A percentile compares a stretch with the other conserved stretches of the same genome.
Evolutionary conservation across 2,329 filamentous ascomycete species (phyloP).

Genomic region (Aspergillus melleus): DNA sequence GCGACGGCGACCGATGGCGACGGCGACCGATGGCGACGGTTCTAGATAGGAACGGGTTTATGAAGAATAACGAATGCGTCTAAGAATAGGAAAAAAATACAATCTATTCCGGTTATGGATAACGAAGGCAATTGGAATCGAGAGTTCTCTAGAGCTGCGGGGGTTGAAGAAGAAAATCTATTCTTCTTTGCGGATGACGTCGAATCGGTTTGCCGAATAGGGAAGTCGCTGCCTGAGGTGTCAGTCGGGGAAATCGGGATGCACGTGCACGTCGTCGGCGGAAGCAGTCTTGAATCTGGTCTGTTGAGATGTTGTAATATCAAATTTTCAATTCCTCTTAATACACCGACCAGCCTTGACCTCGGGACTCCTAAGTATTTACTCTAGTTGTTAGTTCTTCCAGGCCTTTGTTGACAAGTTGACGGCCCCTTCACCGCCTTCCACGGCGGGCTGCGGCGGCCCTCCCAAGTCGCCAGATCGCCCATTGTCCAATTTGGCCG

Average conservation of each 20-base stretch:
- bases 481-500: not conserved
- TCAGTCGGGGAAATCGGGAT: not conserved
- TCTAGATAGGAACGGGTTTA: not conserved
- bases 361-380: no score
- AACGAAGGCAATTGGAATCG: not conserved
- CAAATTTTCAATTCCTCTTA: no score
- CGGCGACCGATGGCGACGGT: conserved; percentile 21
- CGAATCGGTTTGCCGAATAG: conserved; percentile 6
- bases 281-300: no score
- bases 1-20: conserved; percentile 25
- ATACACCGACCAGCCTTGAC: no score
- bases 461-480: conserved; percentile 8
- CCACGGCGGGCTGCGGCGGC: not conserved
- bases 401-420: no score
- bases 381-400: no score
- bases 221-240: conserved; percentile 13
- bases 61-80: not conserved
- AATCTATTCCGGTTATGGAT: not conserved
- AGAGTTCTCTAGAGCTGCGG: no score
- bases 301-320: no score
- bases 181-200: conserved; percentile 10
- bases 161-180: conserved; percentile 1
- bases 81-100: not conserved
- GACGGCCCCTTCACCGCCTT: conserved; percentile 4
- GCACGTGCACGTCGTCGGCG: not conserved